These are phyloP conservation scores for Mychonastes homosphaera DNA, from an alignment of 139 green algal species.

Conservation along the genomic window DNA sequence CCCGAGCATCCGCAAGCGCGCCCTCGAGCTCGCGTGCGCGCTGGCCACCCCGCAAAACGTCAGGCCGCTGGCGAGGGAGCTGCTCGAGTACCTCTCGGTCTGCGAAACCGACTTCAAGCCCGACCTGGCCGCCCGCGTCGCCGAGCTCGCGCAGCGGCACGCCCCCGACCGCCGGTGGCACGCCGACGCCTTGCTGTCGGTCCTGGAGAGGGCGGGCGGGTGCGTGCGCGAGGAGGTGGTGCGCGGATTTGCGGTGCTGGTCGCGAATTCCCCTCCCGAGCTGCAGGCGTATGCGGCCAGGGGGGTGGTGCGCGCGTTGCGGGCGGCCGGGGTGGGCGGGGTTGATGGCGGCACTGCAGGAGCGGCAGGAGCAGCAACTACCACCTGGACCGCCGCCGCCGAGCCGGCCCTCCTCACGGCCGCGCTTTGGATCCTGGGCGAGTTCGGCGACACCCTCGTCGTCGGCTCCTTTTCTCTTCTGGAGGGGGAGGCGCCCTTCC, in stretches of 20 bases:
- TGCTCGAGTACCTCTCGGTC: slow-evolving; percentile 90
- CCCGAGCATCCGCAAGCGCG: slow-evolving; percentile 65
- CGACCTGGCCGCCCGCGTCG: slow-evolving; percentile 87
- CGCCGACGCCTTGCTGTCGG: slow-evolving; percentile 75
- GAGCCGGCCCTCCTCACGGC: slow-evolving; percentile 40
- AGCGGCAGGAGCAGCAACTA: too few species aligned
- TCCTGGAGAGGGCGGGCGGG: slow-evolving; percentile 59
- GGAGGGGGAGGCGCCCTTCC: too few species aligned
- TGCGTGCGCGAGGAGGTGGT: slow-evolving; percentile 78
- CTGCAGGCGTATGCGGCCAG: slow-evolving; percentile 71
- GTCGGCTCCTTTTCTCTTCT: too few species aligned
- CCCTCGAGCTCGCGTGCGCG: slow-evolving; percentile 89
- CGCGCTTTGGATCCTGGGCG: slow-evolving; percentile 75
- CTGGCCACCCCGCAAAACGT: slow-evolving; percentile 46
- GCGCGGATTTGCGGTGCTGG: slow-evolving; percentile 66
- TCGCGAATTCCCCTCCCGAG: slow-evolving; percentile 77
- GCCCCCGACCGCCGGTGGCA: slow-evolving; percentile 85
- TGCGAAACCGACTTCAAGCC: slow-evolving; percentile 91
- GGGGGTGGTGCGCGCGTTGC: slow-evolving; percentile 33
- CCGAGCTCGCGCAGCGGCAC: slow-evolving; percentile 73
- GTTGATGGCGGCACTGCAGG: neutral
- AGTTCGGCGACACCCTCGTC: slow-evolving; percentile 87
- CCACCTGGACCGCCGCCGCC: slow-evolving; percentile 12
- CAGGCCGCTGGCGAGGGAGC: slow-evolving; percentile 69
- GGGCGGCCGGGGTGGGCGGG: slow-evolving; percentile 17